These are phyloP conservation scores for Xylariaceae sp. DNA, from an alignment of 2,329 filamentous ascomycete species.

Conservation along the genomic window DNA sequence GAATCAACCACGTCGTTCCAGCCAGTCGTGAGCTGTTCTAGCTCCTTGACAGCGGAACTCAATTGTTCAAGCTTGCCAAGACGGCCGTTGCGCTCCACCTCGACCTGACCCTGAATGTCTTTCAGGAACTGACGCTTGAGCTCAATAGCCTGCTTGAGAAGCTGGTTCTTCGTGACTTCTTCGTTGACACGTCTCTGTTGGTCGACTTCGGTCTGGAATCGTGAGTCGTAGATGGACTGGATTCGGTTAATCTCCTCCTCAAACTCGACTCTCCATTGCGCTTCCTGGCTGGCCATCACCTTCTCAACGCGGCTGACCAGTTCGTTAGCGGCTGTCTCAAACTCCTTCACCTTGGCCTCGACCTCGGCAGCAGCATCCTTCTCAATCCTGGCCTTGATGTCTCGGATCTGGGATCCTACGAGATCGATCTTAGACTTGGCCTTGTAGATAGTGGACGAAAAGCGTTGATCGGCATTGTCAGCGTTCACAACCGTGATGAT, in stretches of 20 bases:
- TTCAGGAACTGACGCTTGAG: constrained; percentile 79
- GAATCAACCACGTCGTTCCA: constrained; percentile 89
- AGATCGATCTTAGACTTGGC: constrained; percentile 77
- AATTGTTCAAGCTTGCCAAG: constrained; percentile 82
- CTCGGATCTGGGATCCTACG: constrained; percentile 72
- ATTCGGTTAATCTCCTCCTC: constrained; percentile 78
- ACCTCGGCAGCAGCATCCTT: constrained; percentile 71
- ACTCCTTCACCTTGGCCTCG: constrained; percentile 64
- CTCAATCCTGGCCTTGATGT: constrained; percentile 64
- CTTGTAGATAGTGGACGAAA: constrained; percentile 71
- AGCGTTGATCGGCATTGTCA: constrained; percentile 72
- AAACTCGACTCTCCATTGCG: constrained; percentile 80
- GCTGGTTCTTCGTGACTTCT: constrained; percentile 74
- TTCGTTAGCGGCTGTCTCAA: constrained; percentile 80
- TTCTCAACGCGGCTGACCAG: constrained; percentile 83
- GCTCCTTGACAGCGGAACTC: constrained; percentile 68
- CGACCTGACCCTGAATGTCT: constrained; percentile 75
- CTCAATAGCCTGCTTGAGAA: constrained; percentile 84
- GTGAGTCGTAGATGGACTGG: constrained; percentile 70
- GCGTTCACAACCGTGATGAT: constrained; percentile 91
- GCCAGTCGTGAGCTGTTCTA: constrained; percentile 80
- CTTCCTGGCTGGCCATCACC: constrained; percentile 75
- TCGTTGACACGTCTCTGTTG: constrained; percentile 76
- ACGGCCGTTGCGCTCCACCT: constrained; percentile 80
- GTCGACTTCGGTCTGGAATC: constrained; percentile 72